Conservation (phyloP, 2,329 filamentous ascomycete species). For the Penicillium sp. region DNA sequence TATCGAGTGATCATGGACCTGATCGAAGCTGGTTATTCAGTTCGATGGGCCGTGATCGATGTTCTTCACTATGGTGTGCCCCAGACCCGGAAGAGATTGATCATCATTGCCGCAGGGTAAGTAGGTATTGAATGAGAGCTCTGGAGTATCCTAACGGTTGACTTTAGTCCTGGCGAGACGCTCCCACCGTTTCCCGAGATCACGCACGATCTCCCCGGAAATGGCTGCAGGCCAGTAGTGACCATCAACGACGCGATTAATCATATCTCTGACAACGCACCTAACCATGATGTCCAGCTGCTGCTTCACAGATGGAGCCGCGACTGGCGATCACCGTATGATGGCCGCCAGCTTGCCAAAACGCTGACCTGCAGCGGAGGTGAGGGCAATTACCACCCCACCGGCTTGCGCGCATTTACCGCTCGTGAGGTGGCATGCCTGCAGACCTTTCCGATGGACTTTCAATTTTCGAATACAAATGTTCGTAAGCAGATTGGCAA, state of each 20-base stretch:
- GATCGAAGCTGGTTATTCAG: conserved; percentile 66
- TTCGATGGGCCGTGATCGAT: conserved; percentile 68
- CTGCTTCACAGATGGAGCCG: conserved; percentile 27
- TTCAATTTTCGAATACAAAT: conserved; percentile 57
- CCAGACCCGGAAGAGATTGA: conserved; percentile 53
- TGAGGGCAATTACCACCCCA: conserved; percentile 66
- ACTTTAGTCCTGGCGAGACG: conserved; percentile 68
- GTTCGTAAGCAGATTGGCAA: conserved; percentile 72
- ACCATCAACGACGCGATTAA: conserved; percentile 51
- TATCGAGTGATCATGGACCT: conserved; percentile 65
- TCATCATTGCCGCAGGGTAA: conserved; percentile 59
- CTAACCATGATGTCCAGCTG: conserved; percentile 48
- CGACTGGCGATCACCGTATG: conserved; percentile 43
- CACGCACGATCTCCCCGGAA: conserved; percentile 55
- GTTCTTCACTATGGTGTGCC: conserved; percentile 55
- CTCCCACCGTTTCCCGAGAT: conserved; percentile 67
- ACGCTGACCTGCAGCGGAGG: conserved; percentile 68
- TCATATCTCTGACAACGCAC: conserved; percentile 44
- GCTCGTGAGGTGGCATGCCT: conserved; percentile 69
- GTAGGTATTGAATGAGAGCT: conserved; percentile 39
- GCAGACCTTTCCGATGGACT: conserved; percentile 68
- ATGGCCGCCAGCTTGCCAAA: conserved; percentile 54
- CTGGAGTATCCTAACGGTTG: background rate
- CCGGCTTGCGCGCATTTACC: conserved; percentile 65
- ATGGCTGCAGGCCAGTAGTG: conserved; percentile 38